Evolutionary conservation across 306 rosid species (phyloP).

Genomic region (Quercus gilva): DNA sequence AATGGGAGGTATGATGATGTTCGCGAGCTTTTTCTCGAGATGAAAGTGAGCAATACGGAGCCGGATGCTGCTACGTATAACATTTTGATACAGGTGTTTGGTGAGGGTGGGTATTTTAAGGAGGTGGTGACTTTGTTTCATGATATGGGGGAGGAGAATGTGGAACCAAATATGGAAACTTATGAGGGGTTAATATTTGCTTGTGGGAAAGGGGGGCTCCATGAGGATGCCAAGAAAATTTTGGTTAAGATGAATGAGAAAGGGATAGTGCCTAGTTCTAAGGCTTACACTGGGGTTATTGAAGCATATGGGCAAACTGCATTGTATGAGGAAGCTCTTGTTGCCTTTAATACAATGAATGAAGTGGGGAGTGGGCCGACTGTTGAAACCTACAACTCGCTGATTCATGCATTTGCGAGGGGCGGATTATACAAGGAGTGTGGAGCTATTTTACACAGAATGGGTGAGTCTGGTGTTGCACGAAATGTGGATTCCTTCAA

Average conservation of each 20-base stretch:
- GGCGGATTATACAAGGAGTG: constrained; percentile 86
- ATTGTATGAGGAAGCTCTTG: constrained; percentile 86
- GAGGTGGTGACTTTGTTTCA: constrained; percentile 97
- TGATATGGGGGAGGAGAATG: constrained; percentile 90
- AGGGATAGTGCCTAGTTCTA: constrained; percentile 78
- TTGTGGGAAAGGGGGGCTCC: constrained; percentile 95
- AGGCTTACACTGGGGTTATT: constrained; percentile 73
- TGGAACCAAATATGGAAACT: constrained; percentile 91
- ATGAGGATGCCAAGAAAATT: constrained; percentile 79
- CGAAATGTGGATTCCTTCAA: constrained; percentile 68
- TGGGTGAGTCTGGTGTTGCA: constrained; percentile 56
- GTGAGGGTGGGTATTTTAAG: constrained; percentile 93
- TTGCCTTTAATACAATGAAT: constrained; percentile 90
- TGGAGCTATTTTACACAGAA: constrained; percentile 53
- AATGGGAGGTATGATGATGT: constrained; percentile 88
- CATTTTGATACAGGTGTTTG: constrained; percentile 91
- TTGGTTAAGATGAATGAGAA: constrained; percentile 64
- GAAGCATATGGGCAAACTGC: constrained; percentile 92
- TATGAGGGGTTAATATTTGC: constrained; percentile 87
- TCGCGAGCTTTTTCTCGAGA: constrained; percentile 87
- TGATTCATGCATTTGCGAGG: constrained; percentile 62
- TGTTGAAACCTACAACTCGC: constrained; percentile 71
- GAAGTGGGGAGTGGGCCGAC: constrained; percentile 78
- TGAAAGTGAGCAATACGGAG: constrained; percentile 86
- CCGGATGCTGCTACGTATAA: constrained; percentile 89